Evolutionary conservation across 1,139 yeast species (phyloP).

Genomic region (Yamadazyma triangularis): DNA sequence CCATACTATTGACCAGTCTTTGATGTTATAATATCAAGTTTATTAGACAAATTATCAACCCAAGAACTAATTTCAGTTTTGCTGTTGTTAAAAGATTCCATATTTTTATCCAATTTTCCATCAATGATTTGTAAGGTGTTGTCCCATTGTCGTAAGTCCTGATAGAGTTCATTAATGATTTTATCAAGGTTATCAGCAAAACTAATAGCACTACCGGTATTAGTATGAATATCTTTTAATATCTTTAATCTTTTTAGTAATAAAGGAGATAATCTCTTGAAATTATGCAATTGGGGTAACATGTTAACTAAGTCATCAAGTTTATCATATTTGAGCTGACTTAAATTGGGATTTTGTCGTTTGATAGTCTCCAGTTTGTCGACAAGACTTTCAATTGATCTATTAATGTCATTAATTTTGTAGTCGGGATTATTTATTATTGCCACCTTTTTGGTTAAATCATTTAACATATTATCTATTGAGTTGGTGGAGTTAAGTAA

Average conservation of each 20-base stretch:
- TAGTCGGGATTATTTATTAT: slow-evolving; percentile 35
- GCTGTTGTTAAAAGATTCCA: slow-evolving; percentile 12
- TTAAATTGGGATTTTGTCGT: not conserved
- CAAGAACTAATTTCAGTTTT: slow-evolving; percentile 10
- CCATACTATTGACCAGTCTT: not conserved
- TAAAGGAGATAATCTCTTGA: slow-evolving; percentile 34
- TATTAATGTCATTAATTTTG: slow-evolving; percentile 16
- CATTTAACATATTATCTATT: slow-evolving; percentile 24
- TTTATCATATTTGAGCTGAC: slow-evolving; percentile 14
- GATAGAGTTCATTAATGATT: slow-evolving; percentile 26
- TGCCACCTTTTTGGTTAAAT: slow-evolving; percentile 32
- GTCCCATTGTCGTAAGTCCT: slow-evolving; percentile 41
- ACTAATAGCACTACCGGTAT: slow-evolving; percentile 24
- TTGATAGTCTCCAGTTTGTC: slow-evolving; percentile 4
- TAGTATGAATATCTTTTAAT: slow-evolving; percentile 42
- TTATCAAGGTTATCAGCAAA: slow-evolving; percentile 31
- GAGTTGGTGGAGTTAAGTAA: slow-evolving; percentile 9
- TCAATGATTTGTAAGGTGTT: slow-evolving; percentile 32
- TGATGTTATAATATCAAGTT: slow-evolving; percentile 2
- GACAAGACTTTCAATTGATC: slow-evolving; percentile 12
- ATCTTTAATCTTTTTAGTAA: slow-evolving; percentile 40
- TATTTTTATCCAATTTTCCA: slow-evolving; percentile 24
- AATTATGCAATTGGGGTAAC: slow-evolving; percentile 32
- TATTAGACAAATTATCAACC: slow-evolving; percentile 8
- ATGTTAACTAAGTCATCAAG: slow-evolving; percentile 34